These are phyloP conservation scores for Microbotryum intermedium DNA, from an alignment of 1,284 basidiomycete species.

Conservation along the genomic window DNA sequence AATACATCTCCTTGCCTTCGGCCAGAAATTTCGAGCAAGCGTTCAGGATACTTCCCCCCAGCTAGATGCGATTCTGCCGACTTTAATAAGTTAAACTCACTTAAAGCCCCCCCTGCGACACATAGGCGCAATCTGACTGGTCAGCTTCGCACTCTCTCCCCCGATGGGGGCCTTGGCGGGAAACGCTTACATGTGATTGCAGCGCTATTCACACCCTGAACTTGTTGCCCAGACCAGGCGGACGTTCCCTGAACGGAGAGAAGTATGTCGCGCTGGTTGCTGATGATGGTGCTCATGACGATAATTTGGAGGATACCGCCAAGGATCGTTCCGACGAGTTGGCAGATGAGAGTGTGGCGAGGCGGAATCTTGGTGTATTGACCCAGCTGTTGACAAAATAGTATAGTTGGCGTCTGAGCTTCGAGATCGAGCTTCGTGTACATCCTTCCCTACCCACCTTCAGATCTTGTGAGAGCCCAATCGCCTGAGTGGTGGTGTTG, in stretches of 20 bases:
- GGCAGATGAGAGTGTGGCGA: conserved; percentile 57
- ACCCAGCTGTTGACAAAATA: conserved; percentile 43
- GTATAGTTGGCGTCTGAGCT: too few relatives aligned
- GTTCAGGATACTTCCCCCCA: too few relatives aligned
- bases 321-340: conserved; percentile 57
- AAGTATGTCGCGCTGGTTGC: conserved; percentile 47
- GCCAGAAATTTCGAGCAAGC: too few relatives aligned
- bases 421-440: too few relatives aligned
- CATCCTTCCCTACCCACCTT: conserved; percentile 41
- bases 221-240: conserved; percentile 47
- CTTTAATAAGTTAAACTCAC: too few relatives aligned
- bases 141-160: too few relatives aligned
- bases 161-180: conserved; percentile 32
- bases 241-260: conserved; percentile 46
- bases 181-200: conserved; percentile 59
- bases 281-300: conserved; percentile 51
- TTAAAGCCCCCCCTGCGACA: too few relatives aligned
- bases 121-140: too few relatives aligned
- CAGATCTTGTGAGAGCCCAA: conserved; percentile 51
- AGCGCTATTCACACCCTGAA: conserved; percentile 51
- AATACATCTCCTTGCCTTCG: conserved; percentile 29
- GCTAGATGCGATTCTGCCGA: too few relatives aligned
- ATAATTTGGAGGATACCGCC: conserved; percentile 43
- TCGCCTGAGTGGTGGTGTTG: conserved; percentile 44
- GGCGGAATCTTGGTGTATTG: conserved; percentile 72